Evolutionary conservation across 371 early-diverging fungal species (phyloP).

Genomic region (Mortierella sp.): DNA sequence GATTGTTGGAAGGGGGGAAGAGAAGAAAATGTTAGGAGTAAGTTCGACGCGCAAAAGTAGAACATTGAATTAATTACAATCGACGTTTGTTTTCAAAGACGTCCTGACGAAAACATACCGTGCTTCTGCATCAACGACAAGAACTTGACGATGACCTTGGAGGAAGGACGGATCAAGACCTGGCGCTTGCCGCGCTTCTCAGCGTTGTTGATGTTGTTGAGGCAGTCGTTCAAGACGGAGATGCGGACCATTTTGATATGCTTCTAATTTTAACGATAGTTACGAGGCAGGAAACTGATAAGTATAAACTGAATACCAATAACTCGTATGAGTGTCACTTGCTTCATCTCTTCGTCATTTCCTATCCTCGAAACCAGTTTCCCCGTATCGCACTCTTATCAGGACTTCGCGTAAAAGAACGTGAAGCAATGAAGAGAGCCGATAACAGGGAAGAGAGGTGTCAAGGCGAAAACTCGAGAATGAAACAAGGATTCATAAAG

Average conservation of each 20-base stretch:
- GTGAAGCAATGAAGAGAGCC: background rate
- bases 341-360: conserved; percentile 20
- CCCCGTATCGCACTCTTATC: background rate
- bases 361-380: background rate
- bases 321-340: conserved; percentile 29
- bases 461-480: conserved; percentile 18
- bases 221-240: conserved; percentile 95
- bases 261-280: conserved; percentile 1
- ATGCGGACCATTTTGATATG: conserved; percentile 84
- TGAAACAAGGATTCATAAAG: conserved; percentile 25
- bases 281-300: background rate
- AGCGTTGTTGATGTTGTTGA: conserved; percentile 99
- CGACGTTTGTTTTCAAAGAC: background rate
- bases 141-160: conserved; percentile 99
- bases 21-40: conserved; percentile 89
- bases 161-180: conserved; percentile 96
- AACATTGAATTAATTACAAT: background rate
- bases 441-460: background rate
- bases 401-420: background rate
- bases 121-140: conserved; percentile 99
- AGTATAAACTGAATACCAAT: conserved; percentile 14
- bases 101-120: conserved; percentile 69
- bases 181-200: conserved; percentile 99
- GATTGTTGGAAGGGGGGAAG: background rate
- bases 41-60: conserved; percentile 96